Evolutionary conservation across 2,329 filamentous ascomycete species (phyloP).

Genomic region (Metarhizium guizhouense): DNA sequence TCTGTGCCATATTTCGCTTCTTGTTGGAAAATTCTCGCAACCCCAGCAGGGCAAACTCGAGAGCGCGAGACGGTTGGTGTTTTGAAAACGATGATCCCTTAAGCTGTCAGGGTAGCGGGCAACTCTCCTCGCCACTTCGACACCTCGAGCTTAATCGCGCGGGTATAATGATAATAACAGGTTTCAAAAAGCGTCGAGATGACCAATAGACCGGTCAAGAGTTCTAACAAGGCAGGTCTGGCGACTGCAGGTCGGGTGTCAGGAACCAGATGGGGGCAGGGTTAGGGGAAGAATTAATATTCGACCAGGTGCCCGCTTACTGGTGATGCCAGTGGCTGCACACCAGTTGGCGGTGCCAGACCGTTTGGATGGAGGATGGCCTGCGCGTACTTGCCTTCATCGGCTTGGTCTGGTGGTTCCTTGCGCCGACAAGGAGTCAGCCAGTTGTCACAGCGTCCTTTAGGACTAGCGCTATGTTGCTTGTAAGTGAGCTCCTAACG

Average conservation of each 20-base stretch:
- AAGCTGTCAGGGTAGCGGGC: too few species aligned
- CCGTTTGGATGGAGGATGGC: not conserved
- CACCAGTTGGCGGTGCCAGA: too few species aligned
- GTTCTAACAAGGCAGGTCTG: too few species aligned
- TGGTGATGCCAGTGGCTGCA: too few species aligned
- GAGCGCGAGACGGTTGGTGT: not conserved
- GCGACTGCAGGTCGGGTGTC: not conserved
- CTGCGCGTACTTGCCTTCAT: not conserved
- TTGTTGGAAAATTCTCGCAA: not conserved
- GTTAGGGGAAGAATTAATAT: not conserved
- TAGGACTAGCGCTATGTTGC: too few species aligned
- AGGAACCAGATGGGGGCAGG: not conserved
- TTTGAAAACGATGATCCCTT: not conserved
- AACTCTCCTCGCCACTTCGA: too few species aligned
- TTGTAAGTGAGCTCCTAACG: not conserved
- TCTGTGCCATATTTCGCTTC: constrained; percentile 1
- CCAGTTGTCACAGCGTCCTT: not conserved
- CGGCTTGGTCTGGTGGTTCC: not conserved
- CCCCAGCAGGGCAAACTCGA: not conserved
- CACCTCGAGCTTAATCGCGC: too few species aligned
- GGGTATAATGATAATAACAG: too few species aligned
- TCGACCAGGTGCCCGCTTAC: not conserved
- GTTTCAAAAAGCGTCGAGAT: too few species aligned
- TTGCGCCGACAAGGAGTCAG: not conserved
- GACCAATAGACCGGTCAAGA: too few species aligned